A percentile compares a stretch with the other conserved stretches of the same genome.
phyloP scores from a whole-genome alignment of 345 rosid species.

The Arabidopsis arenosa region DNA sequence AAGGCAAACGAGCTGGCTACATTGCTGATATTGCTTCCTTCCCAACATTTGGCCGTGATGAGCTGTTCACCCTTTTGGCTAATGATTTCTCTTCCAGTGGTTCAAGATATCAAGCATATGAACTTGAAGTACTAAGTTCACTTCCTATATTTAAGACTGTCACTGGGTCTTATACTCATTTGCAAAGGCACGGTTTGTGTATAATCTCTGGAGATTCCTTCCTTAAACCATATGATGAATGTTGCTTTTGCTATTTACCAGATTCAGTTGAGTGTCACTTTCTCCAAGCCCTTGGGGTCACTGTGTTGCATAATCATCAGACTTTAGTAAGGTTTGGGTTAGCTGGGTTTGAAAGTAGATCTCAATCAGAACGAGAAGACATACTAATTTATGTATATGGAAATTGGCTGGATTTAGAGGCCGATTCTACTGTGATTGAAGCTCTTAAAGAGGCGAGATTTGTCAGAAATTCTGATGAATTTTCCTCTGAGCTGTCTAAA shows the following conservation, averaged over 20 bases:
- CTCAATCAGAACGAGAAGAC: conserved; percentile 78
- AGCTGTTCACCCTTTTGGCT: conserved; percentile 80
- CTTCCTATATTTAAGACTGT: conserved; percentile 88
- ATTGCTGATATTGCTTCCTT: conserved; percentile 67
- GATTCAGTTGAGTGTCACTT: conserved; percentile 70
- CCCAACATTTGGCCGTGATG: conserved; percentile 64
- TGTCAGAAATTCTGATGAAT: conserved; percentile 81
- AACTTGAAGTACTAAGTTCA: conserved; percentile 72
- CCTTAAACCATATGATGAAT: conserved; percentile 76
- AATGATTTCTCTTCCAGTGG: conserved; percentile 65
- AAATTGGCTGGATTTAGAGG: conserved; percentile 79
- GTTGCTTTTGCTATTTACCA: conserved; percentile 66
- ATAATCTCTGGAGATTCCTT: conserved; percentile 77
- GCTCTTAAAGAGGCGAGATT: conserved; percentile 80
- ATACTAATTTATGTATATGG: conserved; percentile 66
- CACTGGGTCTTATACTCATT: conserved; percentile 62
- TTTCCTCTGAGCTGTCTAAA: conserved; percentile 58
- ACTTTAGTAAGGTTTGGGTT: conserved; percentile 85
- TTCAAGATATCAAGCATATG: conserved; percentile 65
- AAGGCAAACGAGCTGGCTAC: conserved; percentile 74
- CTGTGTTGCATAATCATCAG: conserved; percentile 79
- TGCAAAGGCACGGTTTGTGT: conserved; percentile 69
- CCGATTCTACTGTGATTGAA: conserved; percentile 72
- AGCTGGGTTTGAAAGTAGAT: conserved; percentile 73
- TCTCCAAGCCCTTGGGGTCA: conserved; percentile 80